phyloP scores from a whole-genome alignment of 1,284 basidiomycete genomes.

The Lignosus rhinocerotis region DNA sequence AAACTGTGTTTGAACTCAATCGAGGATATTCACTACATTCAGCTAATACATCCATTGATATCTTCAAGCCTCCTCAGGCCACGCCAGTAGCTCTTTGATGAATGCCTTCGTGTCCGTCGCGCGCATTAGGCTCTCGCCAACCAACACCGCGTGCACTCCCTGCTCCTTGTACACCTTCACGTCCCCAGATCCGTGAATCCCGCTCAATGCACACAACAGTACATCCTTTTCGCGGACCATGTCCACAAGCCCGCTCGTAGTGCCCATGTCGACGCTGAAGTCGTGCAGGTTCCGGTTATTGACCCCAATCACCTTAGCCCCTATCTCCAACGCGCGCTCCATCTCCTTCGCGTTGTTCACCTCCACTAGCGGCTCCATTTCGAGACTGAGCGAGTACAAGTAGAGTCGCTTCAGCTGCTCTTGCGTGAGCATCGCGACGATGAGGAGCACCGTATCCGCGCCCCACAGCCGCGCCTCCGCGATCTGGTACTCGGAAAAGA shows the following conservation, averaged over 20 bases:
- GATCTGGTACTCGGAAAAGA: conserved; percentile 93
- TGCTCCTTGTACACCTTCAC: conserved; percentile 81
- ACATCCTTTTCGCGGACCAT: conserved; percentile 78
- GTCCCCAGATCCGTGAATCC: conserved; percentile 79
- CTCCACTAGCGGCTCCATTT: conserved; percentile 98
- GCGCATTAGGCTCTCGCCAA: conserved; percentile 94
- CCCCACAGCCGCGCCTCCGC: conserved; percentile 90
- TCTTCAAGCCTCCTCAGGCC: conserved; percentile 32
- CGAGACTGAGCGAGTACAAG: conserved; percentile 74
- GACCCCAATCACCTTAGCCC: conserved; percentile 92
- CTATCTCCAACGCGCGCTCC: conserved; percentile 78
- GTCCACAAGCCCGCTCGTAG: conserved; percentile 85
- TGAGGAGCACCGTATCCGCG: conserved; percentile 93
- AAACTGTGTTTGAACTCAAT: neutral
- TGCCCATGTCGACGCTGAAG: conserved; percentile 96
- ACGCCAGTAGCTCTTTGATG: conserved; percentile 76
- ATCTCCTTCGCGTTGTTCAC: conserved; percentile 95
- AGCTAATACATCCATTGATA: neutral
- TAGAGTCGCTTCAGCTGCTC: conserved; percentile 76
- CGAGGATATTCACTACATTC: neutral
- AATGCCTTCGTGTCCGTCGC: conserved; percentile 81
- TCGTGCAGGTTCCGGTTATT: conserved; percentile 98
- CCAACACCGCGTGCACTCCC: conserved; percentile 86
- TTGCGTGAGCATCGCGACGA: conserved; percentile 90
- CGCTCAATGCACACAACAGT: conserved; percentile 88